These are phyloP conservation scores for Thraustotheca clavata DNA, from an alignment of 352 stramenopile genomes.

Conservation along the genomic window DNA sequence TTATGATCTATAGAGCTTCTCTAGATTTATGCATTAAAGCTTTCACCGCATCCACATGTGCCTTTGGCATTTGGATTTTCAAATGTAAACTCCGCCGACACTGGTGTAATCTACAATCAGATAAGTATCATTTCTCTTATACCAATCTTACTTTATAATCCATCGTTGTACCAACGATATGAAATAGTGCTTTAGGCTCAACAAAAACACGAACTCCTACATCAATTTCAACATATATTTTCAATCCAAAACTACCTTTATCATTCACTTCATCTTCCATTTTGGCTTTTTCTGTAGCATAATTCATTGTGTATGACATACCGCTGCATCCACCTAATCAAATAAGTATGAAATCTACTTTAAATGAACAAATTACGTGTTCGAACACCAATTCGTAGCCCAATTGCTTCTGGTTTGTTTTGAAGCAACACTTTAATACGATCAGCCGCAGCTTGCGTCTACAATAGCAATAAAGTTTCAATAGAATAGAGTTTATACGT, in stretches of 20 bases:
- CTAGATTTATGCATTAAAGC: conserved; percentile 94
- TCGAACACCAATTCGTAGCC: conserved; percentile 94
- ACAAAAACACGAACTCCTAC: conserved; percentile 95
- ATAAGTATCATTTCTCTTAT: background rate
- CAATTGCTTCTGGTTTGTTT: conserved; percentile 84
- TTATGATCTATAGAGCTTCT: background rate
- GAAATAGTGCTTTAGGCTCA: conserved; percentile 97
- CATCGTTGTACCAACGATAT: conserved; percentile 98
- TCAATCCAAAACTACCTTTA: conserved; percentile 37
- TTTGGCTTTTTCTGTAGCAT: conserved; percentile 91
- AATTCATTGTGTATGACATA: conserved; percentile 99
- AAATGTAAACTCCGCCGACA: conserved; percentile 98
- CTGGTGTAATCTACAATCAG: conserved; percentile 82
- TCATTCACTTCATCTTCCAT: conserved; percentile 92
- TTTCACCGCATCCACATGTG: conserved; percentile 98
- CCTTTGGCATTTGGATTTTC: conserved; percentile 99
- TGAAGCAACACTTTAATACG: conserved; percentile 83
- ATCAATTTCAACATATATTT: background rate
- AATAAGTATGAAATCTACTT: background rate
- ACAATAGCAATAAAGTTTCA: background rate
- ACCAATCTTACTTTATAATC: conserved; percentile 82
- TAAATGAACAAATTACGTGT: conserved; percentile 46
- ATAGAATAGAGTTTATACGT: background rate
- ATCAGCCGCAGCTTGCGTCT: conserved; percentile 82
- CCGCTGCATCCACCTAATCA: conserved; percentile 94